Percentiles rank a stretch among this genome's conserved stretches.
These are phyloP conservation scores for Candida oleophila DNA, from an alignment of 805 yeast species.

Conservation along the genomic window DNA sequence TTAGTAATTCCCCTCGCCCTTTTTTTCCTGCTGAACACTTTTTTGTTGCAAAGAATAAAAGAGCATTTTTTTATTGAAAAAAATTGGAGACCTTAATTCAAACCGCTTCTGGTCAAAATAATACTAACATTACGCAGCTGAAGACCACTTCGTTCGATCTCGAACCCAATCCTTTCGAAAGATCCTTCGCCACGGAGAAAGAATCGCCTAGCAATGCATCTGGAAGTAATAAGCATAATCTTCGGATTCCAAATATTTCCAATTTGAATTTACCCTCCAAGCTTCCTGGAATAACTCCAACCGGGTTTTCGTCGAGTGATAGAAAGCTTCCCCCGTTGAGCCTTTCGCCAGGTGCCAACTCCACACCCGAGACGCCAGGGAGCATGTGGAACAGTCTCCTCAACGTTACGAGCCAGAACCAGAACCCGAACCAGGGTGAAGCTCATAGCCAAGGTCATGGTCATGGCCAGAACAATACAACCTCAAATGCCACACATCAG, in stretches of 20 bases:
- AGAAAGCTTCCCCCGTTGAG: constrained; percentile 55
- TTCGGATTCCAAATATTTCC: constrained; percentile 33
- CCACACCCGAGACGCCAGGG: constrained; percentile 54
- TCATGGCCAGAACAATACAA: constrained; percentile 3
- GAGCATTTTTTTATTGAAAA: no score
- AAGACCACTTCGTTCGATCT: constrained; percentile 57
- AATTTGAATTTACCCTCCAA: constrained; percentile 18
- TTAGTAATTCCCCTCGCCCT: background rate
- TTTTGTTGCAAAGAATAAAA: no score
- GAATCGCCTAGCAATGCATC: constrained; percentile 6
- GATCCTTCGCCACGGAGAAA: constrained; percentile 78
- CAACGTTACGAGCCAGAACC: constrained; percentile 33
- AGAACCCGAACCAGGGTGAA: background rate
- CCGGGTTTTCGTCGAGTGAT: constrained; percentile 58
- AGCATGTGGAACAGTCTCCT: constrained; percentile 48
- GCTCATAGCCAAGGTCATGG: background rate
- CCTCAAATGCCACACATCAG: constrained; percentile 5
- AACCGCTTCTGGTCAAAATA: no score
- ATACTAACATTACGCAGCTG: constrained; percentile 19
- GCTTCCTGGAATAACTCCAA: constrained; percentile 44
- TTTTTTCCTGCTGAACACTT: no score
- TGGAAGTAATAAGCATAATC: constrained; percentile 32
- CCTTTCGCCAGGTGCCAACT: constrained; percentile 43
- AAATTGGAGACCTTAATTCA: no score
- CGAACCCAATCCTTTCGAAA: constrained; percentile 95